These are phyloP conservation scores for Verticillium klebahnii DNA, from an alignment of 2,329 filamentous ascomycete genomes.

Conservation along the genomic window DNA sequence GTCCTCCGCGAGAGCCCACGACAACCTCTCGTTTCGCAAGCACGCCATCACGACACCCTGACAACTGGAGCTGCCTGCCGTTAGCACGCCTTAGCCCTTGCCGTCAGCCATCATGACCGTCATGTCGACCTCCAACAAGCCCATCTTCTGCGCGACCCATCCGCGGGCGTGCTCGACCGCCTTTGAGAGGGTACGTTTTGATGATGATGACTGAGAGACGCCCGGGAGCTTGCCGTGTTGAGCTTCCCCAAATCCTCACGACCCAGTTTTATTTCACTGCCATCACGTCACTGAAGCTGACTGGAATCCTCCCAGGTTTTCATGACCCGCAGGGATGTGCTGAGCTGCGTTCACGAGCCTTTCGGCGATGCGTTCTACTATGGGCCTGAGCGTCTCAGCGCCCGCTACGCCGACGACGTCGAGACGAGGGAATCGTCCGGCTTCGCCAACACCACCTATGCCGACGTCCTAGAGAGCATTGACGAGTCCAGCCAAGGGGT, in stretches of 20 bases:
- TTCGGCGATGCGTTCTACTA: conserved; percentile 98
- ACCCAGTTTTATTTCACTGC: background rate
- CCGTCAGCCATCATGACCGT: background rate
- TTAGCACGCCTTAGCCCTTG: background rate
- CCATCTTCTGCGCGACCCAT: conserved; percentile 92
- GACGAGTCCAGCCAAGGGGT: conserved; percentile 71
- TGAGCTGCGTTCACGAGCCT: conserved; percentile 87
- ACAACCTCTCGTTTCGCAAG: background rate
- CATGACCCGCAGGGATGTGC: conserved; percentile 81
- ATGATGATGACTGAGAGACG: background rate
- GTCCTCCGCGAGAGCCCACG: background rate
- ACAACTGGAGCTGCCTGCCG: background rate
- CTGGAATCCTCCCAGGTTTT: conserved; percentile 62
- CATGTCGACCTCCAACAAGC: conserved; percentile 22
- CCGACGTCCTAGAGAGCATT: conserved; percentile 72
- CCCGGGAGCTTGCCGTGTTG: background rate
- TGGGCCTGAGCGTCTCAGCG: conserved; percentile 80
- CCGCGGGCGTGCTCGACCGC: conserved; percentile 94
- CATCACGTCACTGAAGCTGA: conserved; percentile 3
- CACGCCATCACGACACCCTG: background rate
- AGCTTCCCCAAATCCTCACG: background rate
- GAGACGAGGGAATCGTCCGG: conserved; percentile 54
- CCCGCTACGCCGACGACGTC: conserved; percentile 69
- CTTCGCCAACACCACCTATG: conserved; percentile 66
- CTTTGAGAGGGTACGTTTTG: conserved; percentile 75